Base-by-base conservation (phyloP, 2,329 filamentous ascomycete genomes). In the Aureobasidium sp. region DNA sequence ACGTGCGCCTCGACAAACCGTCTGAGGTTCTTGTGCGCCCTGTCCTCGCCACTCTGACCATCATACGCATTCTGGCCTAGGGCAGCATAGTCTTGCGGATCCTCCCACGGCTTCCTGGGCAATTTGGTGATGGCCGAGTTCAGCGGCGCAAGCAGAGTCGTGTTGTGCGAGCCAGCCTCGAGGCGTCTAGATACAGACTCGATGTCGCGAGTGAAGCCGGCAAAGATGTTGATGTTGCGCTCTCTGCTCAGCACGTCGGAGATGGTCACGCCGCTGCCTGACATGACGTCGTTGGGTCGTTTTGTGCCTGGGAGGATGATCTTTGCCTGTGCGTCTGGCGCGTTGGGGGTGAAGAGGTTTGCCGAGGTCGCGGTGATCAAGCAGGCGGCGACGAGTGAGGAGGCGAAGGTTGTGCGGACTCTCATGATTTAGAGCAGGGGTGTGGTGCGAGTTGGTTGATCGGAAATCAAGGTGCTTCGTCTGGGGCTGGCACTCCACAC, bases 1-100 rank as follows among this genome's bases (percentile, higher is more conserved):
- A 97, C 81, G 75, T 99, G 94, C 49, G 88, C 87, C 76, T 95
- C 87, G 1, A 96, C 90, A 73, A 97, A 97, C 42, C 83, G 79
- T 70, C 82, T 81, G 65, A 97, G 73, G 70, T 97, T 97, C 67
- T 78, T 78, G 65, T 85, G 82, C 8, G 94, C 93, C 55, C 91
- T 82, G 62, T 91, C 86, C 70, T 88, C 83, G 0, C 91, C 93
- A 17, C 84, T 84, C 0, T 81, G 78, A 0, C 91, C 91, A 51
- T 88, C 84, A 71, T 96, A 97, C 1, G 88, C 90, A 36, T 86
- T 76, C 1, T 82, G 79, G 0, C 90, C 91, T 3, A 88, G 76
- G 1, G 74, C 74, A 3, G 80, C 77, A 72, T 94, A 93, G 67
- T 96, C 91, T 58, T 81, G 75, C 0, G 88, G 84, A 65, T 92